Evolutionary conservation across 805 yeast species (phyloP).

Genomic region (Starmerella cellae): DNA sequence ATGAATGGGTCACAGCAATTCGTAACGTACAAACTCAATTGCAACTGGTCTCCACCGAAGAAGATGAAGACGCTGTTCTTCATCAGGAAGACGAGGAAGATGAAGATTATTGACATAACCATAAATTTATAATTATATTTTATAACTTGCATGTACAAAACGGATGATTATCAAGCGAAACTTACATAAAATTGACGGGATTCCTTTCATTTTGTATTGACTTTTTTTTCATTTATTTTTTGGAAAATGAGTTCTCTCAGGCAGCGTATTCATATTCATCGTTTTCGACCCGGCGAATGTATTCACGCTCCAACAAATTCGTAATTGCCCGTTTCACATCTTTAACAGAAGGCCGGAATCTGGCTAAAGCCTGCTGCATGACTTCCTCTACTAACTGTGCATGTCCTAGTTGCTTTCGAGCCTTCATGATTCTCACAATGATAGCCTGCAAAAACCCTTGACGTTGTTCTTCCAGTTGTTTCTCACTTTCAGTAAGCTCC

Average conservation of each 20-base stretch:
- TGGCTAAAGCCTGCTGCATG: conserved; percentile 63
- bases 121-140: too few species aligned
- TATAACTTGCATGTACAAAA: too few species aligned
- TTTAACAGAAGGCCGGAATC: conserved; percentile 75
- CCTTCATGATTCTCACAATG: conserved; percentile 93
- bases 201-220: neutral
- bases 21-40: conserved; percentile 25
- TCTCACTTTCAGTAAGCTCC: conserved; percentile 60
- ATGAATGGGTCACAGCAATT: conserved; percentile 53
- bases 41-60: neutral
- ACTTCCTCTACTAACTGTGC: conserved; percentile 76
- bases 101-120: too few species aligned
- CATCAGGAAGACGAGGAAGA: conserved; percentile 12
- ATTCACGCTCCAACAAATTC: conserved; percentile 71
- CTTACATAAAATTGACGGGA: neutral
- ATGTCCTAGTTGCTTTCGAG: conserved; percentile 68
- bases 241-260: too few species aligned
- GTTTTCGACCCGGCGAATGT: conserved; percentile 61
- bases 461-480: conserved; percentile 76
- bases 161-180: too few species aligned
- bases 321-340: conserved; percentile 83
- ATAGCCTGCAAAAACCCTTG: conserved; percentile 80
- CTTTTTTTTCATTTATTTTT: neutral
- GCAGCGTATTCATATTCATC: conserved; percentile 79
- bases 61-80: neutral